Percentiles rank a stretch among this genome's conserved stretches.
phyloP scores from a whole-genome alignment of 1,284 basidiomycete species.

The Tilletia setariae region DNA sequence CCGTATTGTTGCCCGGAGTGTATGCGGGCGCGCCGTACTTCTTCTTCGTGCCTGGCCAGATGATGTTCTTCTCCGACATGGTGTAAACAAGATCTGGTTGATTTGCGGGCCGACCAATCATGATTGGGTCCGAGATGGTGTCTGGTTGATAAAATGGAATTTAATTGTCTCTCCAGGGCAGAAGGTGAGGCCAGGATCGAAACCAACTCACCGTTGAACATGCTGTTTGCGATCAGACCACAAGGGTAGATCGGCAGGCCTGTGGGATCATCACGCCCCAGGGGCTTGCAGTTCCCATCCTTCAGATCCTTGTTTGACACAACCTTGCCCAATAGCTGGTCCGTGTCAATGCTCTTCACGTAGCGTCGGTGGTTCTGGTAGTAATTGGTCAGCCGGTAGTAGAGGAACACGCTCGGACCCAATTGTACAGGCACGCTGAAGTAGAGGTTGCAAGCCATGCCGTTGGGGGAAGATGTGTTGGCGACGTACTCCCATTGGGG shows the following conservation, averaged over 20 bases:
- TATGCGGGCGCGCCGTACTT: conserved; percentile 66
- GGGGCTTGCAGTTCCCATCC: conserved; percentile 81
- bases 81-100: conserved; percentile 60
- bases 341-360: conserved; percentile 81
- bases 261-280: conserved; percentile 58
- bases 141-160: conserved; percentile 60
- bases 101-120: conserved; percentile 63
- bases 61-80: conserved; percentile 78
- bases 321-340: conserved; percentile 77
- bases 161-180: not conserved
- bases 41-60: conserved; percentile 88
- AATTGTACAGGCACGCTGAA: conserved; percentile 70
- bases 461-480: conserved; percentile 32
- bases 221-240: conserved; percentile 94
- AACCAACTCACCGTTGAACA: conserved; percentile 90
- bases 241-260: conserved; percentile 69
- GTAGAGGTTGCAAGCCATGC: conserved; percentile 41
- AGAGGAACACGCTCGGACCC: conserved; percentile 75
- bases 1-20: conserved; percentile 58
- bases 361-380: conserved; percentile 99
- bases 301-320: conserved; percentile 55
- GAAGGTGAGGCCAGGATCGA: not conserved
- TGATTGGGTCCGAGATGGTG: conserved; percentile 68
- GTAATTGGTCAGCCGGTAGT: conserved; percentile 73
- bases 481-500: conserved; percentile 23